These are phyloP conservation scores for Stenocarpella maydis DNA, from an alignment of 2,329 filamentous ascomycete species.

Conservation along the genomic window DNA sequence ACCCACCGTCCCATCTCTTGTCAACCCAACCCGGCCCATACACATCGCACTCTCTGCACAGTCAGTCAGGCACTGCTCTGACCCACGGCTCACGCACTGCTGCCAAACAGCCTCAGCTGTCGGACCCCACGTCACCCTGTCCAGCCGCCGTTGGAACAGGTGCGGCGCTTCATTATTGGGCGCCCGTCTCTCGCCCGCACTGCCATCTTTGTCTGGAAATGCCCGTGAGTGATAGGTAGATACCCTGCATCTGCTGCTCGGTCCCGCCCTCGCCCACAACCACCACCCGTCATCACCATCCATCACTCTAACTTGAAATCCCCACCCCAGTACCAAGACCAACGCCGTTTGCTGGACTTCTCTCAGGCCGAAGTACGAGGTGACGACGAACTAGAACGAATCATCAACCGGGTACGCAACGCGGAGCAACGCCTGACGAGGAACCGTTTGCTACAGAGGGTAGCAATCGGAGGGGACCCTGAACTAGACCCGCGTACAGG, in stretches of 20 bases:
- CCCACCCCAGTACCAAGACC: slow-evolving; percentile 13
- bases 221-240: slow-evolving; percentile 20
- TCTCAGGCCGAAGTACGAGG: slow-evolving; percentile 30
- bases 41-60: background rate
- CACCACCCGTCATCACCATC: background rate
- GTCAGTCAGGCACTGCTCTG: background rate
- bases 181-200: slow-evolving; percentile 5
- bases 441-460: slow-evolving; percentile 12
- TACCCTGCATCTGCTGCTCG: slow-evolving; percentile 6
- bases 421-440: slow-evolving; percentile 11
- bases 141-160: slow-evolving; percentile 3
- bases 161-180: slow-evolving; percentile 26
- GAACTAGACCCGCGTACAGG: background rate
- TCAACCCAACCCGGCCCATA: background rate
- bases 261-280: background rate
- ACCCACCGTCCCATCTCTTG: slow-evolving; percentile 4
- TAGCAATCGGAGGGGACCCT: slow-evolving; percentile 10
- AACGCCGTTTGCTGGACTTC: slow-evolving; percentile 27
- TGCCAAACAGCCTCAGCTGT: slow-evolving; percentile 6
- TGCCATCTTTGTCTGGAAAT: slow-evolving; percentile 28
- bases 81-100: slow-evolving; percentile 7
- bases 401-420: slow-evolving; percentile 8
- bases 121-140: slow-evolving; percentile 11
- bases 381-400: slow-evolving; percentile 25
- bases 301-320: background rate